Base-by-base conservation (phyloP, 2,329 filamentous ascomycete species). In the Blastomyces parvus region DNA sequence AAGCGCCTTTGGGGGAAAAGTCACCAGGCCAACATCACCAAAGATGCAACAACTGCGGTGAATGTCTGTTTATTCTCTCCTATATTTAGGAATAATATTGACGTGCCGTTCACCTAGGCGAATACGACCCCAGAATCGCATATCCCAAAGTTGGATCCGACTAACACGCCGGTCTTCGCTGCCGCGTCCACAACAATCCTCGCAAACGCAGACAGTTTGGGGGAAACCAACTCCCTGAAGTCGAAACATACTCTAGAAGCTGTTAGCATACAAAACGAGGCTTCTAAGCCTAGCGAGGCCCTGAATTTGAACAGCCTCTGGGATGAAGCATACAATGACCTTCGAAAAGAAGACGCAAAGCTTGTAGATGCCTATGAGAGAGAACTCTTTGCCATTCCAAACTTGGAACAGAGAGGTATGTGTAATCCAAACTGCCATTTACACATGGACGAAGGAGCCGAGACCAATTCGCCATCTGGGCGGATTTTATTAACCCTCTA, bases 351-450 rank as follows among this genome's bases (percentile, higher is more conserved):
- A 42, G 38, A 59, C n/a, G 6, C 56, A n/a, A 42, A 59, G 13
- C 36, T 59, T 42, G 38, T 59, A 59, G 56, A 59, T 19, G 56
- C 38, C 25, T 59, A 59, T 59, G 56, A 59, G 22, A n/a, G 38
- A 25, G 56, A 25, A 25, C 25, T 59, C 11, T 25, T 59, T 19
- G 38, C 56, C 8, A 44, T 25, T 42, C 38, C 44, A 9, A 11
- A 42, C 25, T 30, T 25, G 25, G 17, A 30, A 25, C 36, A 46
- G 14, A 9, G 44, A 44, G 38, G 56, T 59, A 46, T 59, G 56
- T 27, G 8, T 36, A 22, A 40, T 44, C 13, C 17, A 44, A 19
- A 44, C 40, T 27, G 3, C 14, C 56, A 14, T 25, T 59, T 33
- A 27, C 22, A 38, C 25, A 17, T 8, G 13, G 48, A 27, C 36